phyloP scores from a whole-genome alignment of 148 eudicot genomes.

The Beta vulgaris region DNA sequence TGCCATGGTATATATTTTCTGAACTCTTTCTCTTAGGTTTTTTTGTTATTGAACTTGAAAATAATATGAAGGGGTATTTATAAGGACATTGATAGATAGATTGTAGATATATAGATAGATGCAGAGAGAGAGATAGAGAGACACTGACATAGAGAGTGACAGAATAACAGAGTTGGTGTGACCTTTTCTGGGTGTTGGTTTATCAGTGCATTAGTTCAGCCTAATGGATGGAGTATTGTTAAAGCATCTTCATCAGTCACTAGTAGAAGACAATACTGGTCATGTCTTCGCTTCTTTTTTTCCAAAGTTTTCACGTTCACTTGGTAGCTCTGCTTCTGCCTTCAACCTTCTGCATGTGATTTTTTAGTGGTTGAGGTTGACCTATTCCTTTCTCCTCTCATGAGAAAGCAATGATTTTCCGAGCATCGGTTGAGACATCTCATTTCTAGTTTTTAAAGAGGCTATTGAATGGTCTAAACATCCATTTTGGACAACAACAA shows the following conservation, averaged over 20 bases:
- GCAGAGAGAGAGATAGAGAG: not conserved
- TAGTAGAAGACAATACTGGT: conserved; percentile 23
- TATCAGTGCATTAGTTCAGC: conserved; percentile 42
- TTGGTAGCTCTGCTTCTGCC: not conserved
- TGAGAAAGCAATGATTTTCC: not conserved
- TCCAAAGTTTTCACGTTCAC: not conserved
- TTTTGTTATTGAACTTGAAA: conserved; percentile 19
- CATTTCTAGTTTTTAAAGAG: not conserved
- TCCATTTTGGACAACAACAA: not conserved
- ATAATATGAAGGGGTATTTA: conserved; percentile 26
- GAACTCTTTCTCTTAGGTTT: not conserved
- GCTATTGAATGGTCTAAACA: not conserved
- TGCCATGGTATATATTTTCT: conserved; percentile 37
- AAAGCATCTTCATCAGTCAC: conserved; percentile 36
- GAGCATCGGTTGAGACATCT: not conserved
- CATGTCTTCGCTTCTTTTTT: conserved; percentile 1
- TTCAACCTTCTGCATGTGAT: conserved; percentile 9
- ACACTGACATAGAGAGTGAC: conserved; percentile 2
- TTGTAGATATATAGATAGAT: no score
- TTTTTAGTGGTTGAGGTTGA: not conserved
- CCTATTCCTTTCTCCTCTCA: not conserved
- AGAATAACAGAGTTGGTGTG: conserved; percentile 27
- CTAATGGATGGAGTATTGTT: conserved; percentile 43
- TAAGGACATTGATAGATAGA: conserved; percentile 9
- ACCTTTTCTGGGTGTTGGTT: conserved; percentile 30